These are phyloP conservation scores for Pilaira anomala DNA, from an alignment of 192 early-diverging fungal species.

Conservation along the genomic window DNA sequence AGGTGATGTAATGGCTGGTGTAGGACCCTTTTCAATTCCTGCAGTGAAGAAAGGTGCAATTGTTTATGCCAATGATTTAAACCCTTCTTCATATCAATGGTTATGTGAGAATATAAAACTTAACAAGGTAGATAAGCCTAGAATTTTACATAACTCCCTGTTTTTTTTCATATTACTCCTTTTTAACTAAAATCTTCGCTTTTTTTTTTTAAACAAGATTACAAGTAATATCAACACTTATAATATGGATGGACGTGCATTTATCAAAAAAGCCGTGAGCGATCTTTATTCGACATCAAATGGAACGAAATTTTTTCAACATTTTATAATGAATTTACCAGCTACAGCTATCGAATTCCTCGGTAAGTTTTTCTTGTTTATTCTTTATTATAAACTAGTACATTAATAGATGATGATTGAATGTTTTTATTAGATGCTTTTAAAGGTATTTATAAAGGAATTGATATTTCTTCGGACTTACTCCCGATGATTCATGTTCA, in stretches of 20 bases:
- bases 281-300: slow-evolving; percentile 54
- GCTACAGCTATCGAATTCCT: slow-evolving; percentile 96
- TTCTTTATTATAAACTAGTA: too few relatives aligned
- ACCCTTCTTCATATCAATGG: slow-evolving; percentile 83
- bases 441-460: slow-evolving; percentile 10
- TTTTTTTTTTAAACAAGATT: too few relatives aligned
- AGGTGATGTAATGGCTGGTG: slow-evolving; percentile 95
- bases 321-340: slow-evolving; percentile 99
- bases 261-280: slow-evolving; percentile 74
- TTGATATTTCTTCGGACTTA: slow-evolving; percentile 18
- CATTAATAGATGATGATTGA: too few relatives aligned
- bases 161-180: too few relatives aligned
- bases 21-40: slow-evolving; percentile 94
- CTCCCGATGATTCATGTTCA: slow-evolving; percentile 92
- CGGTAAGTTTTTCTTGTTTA: slow-evolving; percentile 58
- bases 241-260: slow-evolving; percentile 90
- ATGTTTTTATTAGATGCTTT: slow-evolving; percentile 1
- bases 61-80: slow-evolving; percentile 98
- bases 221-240: slow-evolving; percentile 44
- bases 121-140: slow-evolving; percentile 72
- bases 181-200: neutral
- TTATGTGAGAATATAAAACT: slow-evolving; percentile 74
- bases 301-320: slow-evolving; percentile 73
- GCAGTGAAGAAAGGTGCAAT: slow-evolving; percentile 77
- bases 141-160: too few relatives aligned